A percentile compares a stretch with the other conserved stretches of the same genome.
Evolutionary conservation across 1,139 yeast genomes (phyloP).

Genomic region (Candida glucosophila): DNA sequence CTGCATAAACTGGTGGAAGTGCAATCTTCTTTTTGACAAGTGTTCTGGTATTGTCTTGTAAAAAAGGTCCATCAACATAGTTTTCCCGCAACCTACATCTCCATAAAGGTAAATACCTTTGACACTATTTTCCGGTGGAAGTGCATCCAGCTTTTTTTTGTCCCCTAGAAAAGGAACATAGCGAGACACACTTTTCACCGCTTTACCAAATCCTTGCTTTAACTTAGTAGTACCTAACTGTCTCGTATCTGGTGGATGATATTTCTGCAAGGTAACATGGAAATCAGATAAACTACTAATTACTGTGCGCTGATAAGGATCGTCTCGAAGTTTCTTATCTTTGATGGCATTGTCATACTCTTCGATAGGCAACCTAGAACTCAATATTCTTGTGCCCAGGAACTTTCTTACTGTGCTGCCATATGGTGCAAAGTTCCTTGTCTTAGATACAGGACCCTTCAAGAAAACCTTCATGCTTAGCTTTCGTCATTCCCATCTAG

Average conservation of each 20-base stretch:
- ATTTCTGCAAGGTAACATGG: slow-evolving; percentile 37
- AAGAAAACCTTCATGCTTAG: no score
- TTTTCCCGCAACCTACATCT: slow-evolving; percentile 97
- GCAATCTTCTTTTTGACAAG: slow-evolving; percentile 70
- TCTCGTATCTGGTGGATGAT: slow-evolving; percentile 53
- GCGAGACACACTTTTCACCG: no score
- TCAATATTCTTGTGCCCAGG: no score
- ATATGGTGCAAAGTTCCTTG: no score
- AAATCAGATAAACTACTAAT: slow-evolving; percentile 45
- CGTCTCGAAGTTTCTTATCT: slow-evolving; percentile 48
- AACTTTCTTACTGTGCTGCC: no score
- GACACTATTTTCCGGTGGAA: slow-evolving; percentile 16
- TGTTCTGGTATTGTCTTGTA: slow-evolving; percentile 74
- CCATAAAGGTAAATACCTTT: slow-evolving; percentile 92
- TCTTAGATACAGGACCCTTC: no score
- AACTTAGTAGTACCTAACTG: slow-evolving; percentile 39
- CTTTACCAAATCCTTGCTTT: slow-evolving; percentile 32
- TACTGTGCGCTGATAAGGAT: slow-evolving; percentile 60
- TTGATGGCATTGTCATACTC: slow-evolving; percentile 53
- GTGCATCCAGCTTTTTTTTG: slow-evolving; percentile 1
- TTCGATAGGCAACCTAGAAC: slow-evolving; percentile 49
- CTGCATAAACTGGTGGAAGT: slow-evolving; percentile 97
- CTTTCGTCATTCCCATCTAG: no score
- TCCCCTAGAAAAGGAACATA: no score
- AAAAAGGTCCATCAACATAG: slow-evolving; percentile 95